Evolutionary conservation across 768 basidiomycete genomes (phyloP).

Genomic region (Gloeostereum incarnatum): DNA sequence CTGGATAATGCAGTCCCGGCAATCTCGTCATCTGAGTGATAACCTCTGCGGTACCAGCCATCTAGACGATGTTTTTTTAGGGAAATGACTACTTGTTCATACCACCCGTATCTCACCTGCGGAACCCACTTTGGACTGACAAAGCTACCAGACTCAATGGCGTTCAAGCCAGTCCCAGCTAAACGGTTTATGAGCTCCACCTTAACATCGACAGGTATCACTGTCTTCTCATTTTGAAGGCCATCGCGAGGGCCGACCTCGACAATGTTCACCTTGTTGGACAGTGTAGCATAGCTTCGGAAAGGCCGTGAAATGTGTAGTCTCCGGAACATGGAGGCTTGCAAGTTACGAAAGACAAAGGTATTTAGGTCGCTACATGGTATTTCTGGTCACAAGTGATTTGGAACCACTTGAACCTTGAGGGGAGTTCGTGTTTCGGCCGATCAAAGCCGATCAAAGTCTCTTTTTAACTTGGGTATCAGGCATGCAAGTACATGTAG

Average conservation of each 20-base stretch:
- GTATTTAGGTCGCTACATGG: too few species aligned
- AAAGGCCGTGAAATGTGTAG: too few species aligned
- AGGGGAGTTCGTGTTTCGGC: neutral
- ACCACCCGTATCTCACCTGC: slow-evolving; percentile 41
- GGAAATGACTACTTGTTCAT: neutral
- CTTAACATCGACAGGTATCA: slow-evolving; percentile 67
- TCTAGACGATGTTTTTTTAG: slow-evolving; percentile 31
- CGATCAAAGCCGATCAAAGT: too few species aligned
- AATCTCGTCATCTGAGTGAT: slow-evolving; percentile 45
- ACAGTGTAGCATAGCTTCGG: too few species aligned
- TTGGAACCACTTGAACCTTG: too few species aligned
- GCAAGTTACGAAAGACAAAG: too few species aligned
- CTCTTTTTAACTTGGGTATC: too few species aligned
- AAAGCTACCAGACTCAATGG: slow-evolving; percentile 82
- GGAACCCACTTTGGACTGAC: slow-evolving; percentile 93
- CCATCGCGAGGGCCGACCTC: slow-evolving; percentile 92
- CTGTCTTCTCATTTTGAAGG: slow-evolving; percentile 77
- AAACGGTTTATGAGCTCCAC: slow-evolving; percentile 74
- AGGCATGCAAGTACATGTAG: too few species aligned
- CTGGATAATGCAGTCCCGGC: slow-evolving; percentile 59
- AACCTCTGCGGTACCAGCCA: slow-evolving; percentile 81
- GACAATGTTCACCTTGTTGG: slow-evolving; percentile 59
- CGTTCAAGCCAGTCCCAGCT: slow-evolving; percentile 52
- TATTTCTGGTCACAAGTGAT: too few species aligned
- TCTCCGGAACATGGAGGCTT: too few species aligned